phyloP scores from a whole-genome alignment of 331 rosid genomes.

The Ulmus americana region DNA sequence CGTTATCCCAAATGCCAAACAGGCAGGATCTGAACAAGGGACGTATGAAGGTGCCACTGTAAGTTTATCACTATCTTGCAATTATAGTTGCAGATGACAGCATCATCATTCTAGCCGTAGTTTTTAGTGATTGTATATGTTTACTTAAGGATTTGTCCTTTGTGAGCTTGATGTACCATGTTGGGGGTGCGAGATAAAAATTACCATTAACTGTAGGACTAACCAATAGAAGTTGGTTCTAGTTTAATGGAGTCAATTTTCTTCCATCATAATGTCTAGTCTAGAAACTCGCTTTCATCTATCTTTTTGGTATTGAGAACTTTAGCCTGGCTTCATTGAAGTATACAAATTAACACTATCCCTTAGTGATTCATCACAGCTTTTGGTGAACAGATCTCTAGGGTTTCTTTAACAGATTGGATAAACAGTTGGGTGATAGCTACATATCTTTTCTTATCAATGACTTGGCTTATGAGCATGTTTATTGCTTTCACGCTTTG shows the following conservation, averaged over 20 bases:
- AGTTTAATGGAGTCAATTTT: not conserved
- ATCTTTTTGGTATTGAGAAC: too few relatives aligned
- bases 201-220: not conserved
- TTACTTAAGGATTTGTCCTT: not conserved
- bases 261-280: not conserved
- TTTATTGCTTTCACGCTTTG: too few relatives aligned
- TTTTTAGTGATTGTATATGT: not conserved
- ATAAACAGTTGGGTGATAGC: too few relatives aligned
- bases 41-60: slow-evolving; percentile 97
- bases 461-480: too few relatives aligned
- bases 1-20: slow-evolving; percentile 76
- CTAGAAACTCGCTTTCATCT: too few relatives aligned
- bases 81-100: not conserved
- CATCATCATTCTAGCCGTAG: slow-evolving; percentile 2
- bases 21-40: slow-evolving; percentile 97
- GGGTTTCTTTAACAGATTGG: too few relatives aligned
- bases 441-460: too few relatives aligned
- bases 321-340: too few relatives aligned
- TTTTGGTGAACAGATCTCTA: too few relatives aligned
- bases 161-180: not conserved
- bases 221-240: not conserved
- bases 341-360: too few relatives aligned
- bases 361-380: too few relatives aligned
- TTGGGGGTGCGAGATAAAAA: not conserved
- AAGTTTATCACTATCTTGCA: slow-evolving; percentile 32